Evolutionary conservation across 257 asterid genomes (phyloP).

Genomic region (Plantago ovata): DNA sequence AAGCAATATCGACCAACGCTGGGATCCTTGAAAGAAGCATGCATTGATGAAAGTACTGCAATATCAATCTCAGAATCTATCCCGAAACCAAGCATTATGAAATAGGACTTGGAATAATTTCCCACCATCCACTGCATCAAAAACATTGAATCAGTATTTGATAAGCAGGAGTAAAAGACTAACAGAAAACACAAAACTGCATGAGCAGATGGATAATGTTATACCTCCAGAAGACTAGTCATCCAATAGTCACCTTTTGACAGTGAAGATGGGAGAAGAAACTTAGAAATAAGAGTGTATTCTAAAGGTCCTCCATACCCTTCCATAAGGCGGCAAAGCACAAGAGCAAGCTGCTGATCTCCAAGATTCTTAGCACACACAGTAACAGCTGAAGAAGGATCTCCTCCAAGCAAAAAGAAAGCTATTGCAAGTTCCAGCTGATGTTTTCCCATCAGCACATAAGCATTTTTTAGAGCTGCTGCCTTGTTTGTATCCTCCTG

Average conservation of each 20-base stretch:
- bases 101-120: slow-evolving; percentile 55
- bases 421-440: slow-evolving; percentile 95
- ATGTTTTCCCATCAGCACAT: slow-evolving; percentile 92
- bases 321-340: slow-evolving; percentile 87
- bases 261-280: slow-evolving; percentile 85
- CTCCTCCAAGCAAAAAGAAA: slow-evolving; percentile 98
- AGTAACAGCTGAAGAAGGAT: slow-evolving; percentile 81
- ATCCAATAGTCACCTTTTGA: slow-evolving; percentile 76
- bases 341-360: slow-evolving; percentile 96
- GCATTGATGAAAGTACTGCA: slow-evolving; percentile 44
- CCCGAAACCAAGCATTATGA: slow-evolving; percentile 63
- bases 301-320: slow-evolving; percentile 81
- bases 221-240: slow-evolving; percentile 87
- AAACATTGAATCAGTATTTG: slow-evolving; percentile 20
- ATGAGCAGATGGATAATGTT: slow-evolving; percentile 11
- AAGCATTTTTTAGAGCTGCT: slow-evolving; percentile 96
- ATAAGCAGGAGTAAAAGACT: slow-evolving; percentile 19
- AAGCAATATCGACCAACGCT: slow-evolving; percentile 83
- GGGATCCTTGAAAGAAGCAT: slow-evolving; percentile 75
- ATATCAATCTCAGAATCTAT: slow-evolving; percentile 37
- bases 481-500: slow-evolving; percentile 92
- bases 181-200: slow-evolving; percentile 17
- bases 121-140: slow-evolving; percentile 81
- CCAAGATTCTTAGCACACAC: slow-evolving; percentile 93
- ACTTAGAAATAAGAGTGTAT: slow-evolving; percentile 53